These are phyloP conservation scores for Cystobasidiaceae sp. DNA, from an alignment of 1,284 basidiomycete species.

Conservation along the genomic window DNA sequence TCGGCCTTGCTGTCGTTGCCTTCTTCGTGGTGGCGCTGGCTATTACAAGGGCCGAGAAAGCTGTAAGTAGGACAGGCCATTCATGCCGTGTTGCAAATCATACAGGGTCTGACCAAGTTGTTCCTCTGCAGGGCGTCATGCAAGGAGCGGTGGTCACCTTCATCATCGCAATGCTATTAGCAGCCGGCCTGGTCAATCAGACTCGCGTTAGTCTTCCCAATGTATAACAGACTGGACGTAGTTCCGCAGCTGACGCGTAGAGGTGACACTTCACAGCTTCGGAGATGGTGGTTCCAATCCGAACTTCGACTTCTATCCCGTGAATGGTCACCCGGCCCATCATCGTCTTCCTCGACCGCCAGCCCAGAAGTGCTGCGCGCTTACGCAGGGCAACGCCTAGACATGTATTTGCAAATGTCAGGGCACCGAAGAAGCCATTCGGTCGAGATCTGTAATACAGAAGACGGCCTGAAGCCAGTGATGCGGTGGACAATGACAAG, in stretches of 20 bases:
- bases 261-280: neutral
- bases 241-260: too few species aligned
- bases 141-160: constrained; percentile 23
- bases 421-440: neutral
- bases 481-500: constrained; percentile 19
- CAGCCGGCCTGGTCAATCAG: constrained; percentile 14
- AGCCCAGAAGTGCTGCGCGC: neutral
- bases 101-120: too few species aligned
- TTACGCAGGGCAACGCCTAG: too few species aligned
- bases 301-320: neutral
- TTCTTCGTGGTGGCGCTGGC: constrained; percentile 11
- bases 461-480: constrained; percentile 9
- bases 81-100: neutral
- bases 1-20: neutral
- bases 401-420: neutral
- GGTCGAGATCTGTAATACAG: neutral
- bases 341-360: too few species aligned
- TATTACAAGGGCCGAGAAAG: constrained; percentile 1
- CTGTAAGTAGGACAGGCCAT: neutral
- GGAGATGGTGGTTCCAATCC: constrained; percentile 8
- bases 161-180: constrained; percentile 13
- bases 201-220: constrained; percentile 7
- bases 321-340: constrained; percentile 21
- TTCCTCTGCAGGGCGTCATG: constrained; percentile 10
- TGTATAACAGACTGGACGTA: too few species aligned